Evolutionary conservation across 805 yeast genomes (phyloP), one percentile per base, ranked within the genome.

Genomic region (Candida tibetensis): DNA sequence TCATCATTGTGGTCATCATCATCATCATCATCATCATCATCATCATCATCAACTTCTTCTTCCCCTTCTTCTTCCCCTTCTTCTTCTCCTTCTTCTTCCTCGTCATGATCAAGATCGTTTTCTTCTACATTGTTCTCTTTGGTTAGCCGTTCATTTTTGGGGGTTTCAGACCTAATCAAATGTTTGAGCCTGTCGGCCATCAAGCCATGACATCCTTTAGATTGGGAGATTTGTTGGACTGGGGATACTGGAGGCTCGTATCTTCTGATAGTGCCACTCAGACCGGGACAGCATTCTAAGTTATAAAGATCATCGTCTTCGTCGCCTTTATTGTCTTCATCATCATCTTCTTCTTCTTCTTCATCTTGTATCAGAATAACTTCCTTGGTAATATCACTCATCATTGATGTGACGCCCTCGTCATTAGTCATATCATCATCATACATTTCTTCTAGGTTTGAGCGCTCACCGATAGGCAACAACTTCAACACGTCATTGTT

Each of bases 401-500:
- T 14, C 30, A 14, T 12, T 7, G 30, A 14, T 6, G 29, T 10
- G 29, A 27, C n/a, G 29, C 15, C 29, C 29, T 27, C 29, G 29
- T 32, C 35, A 22, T 29, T 32, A 8, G 35, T 19, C 13, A 27
- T 37, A 17, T 34, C 47, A 2, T 29, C 39, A 3, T 19, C 35
- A 23, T 34, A 19, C 28, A 31, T 39, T 13, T 34, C 37, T 12
- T 40, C 42, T 12, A 10, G 10, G 25, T 7, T 8, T 38, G 29
- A 10, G 28, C 30, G 19, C 36, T 34, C 12, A 17, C 42, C 51
- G 8, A 36, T 23, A 12, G 50, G 55, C 4, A 37, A 15, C 30
- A 57, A 47, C 34, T 34, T 46, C 18, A 57, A 37, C 5, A 34
- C 28, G 26, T 42, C 35, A 19, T 36, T 41, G 14, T 34, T 30